phyloP scores from a whole-genome alignment of 169 alveolate species.

The Eimeria acervulina region DNA sequence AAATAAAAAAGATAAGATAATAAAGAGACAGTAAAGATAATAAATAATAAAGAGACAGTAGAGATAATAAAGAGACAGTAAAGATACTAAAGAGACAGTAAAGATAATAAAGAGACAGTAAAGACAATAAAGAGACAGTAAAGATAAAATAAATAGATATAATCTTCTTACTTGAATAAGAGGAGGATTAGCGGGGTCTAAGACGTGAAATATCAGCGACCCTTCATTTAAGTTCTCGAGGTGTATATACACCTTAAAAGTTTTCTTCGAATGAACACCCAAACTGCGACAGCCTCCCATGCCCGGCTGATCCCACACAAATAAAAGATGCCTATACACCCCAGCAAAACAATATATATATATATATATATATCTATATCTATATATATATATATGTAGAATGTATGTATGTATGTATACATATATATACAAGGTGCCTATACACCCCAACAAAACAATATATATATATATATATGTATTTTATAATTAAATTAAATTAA shows the following conservation, averaged over 20 bases:
- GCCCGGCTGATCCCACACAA: constrained; percentile 53
- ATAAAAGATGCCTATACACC: constrained; percentile 25
- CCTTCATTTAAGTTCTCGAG: constrained; percentile 91
- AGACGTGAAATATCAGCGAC: constrained; percentile 90
- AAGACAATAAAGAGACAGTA: no score
- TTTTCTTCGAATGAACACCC: constrained; percentile 87
- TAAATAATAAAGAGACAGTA: no score
- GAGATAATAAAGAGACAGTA: no score
- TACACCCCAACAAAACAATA: no score
- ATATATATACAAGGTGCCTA: not conserved
- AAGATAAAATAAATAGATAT: no score
- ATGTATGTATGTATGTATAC: not conserved
- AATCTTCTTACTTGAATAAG: constrained; percentile 78
- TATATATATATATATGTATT: no score
- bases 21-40: no score
- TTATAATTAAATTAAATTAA: no score
- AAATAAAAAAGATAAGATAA: no score
- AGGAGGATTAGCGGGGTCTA: constrained; percentile 86
- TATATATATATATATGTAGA: not conserved
- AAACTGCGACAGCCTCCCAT: constrained; percentile 70
- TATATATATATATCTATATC: not conserved
- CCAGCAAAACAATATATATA: no score
- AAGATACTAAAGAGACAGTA: no score
- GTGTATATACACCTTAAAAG: constrained; percentile 88
- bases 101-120: no score